These are phyloP conservation scores for Pyronema domesticum DNA, from an alignment of 495 filamentous ascomycete genomes.

Conservation along the genomic window DNA sequence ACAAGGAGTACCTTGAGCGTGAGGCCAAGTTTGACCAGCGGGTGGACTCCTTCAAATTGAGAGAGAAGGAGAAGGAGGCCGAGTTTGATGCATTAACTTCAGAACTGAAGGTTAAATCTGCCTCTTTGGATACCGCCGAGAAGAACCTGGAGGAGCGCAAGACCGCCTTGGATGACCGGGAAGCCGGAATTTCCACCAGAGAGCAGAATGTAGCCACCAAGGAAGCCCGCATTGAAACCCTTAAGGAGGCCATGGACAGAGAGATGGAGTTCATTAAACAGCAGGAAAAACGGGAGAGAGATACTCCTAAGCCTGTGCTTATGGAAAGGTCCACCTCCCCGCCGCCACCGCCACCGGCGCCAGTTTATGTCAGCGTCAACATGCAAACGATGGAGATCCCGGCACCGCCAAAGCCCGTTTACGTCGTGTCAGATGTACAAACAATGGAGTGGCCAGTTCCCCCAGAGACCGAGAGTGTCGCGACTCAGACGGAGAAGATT, in stretches of 20 bases:
- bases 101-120: neutral
- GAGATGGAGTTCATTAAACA: neutral
- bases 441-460: neutral
- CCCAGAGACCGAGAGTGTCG: neutral
- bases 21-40: neutral
- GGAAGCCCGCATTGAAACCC: neutral
- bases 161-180: slow-evolving; percentile 36
- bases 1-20: slow-evolving; percentile 3
- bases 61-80: neutral
- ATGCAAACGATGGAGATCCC: neutral
- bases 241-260: neutral
- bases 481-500: neutral
- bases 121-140: slow-evolving; percentile 17
- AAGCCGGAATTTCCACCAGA: slow-evolving; percentile 21
- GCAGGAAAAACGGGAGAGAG: too few species aligned
- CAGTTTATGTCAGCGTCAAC: neutral
- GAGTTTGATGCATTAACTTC: neutral
- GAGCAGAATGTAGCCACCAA: neutral
- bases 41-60: neutral
- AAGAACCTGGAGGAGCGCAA: slow-evolving; percentile 31
- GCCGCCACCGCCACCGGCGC: slow-evolving; percentile 3
- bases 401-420: neutral
- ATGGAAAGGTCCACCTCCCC: neutral
- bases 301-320: too few species aligned
- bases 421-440: neutral